Conservation (phyloP, 177 flowering plant species). For the Vitis hybrid region DNA sequence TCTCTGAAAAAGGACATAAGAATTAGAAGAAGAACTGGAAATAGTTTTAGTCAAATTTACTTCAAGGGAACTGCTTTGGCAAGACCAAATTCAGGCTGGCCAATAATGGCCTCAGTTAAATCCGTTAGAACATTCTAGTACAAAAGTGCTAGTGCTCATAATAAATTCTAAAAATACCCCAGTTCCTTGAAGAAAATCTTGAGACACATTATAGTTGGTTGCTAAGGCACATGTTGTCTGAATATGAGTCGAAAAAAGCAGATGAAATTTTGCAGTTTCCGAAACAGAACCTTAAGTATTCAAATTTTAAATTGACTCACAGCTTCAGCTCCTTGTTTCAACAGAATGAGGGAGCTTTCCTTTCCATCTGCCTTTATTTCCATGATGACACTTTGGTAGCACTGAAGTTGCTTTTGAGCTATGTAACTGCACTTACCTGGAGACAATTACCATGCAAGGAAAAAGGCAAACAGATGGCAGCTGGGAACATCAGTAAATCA, state of each 20-base stretch:
- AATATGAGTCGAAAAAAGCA: background rate
- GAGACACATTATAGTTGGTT: background rate
- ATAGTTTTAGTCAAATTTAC: background rate
- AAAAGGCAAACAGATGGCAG: background rate
- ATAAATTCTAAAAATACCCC: too few species aligned
- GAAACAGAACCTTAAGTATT: background rate
- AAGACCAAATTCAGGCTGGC: too few species aligned
- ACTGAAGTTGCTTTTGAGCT: background rate
- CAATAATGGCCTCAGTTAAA: too few species aligned
- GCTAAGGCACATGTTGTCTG: background rate
- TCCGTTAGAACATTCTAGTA: too few species aligned
- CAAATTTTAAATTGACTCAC: constrained; percentile 43
- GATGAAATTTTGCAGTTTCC: background rate
- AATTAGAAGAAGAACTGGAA: background rate
- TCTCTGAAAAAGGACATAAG: constrained; percentile 44
- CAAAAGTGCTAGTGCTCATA: too few species aligned
- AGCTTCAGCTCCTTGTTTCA: constrained; percentile 99
- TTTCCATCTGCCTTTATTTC: constrained; percentile 36
- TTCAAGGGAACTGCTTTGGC: too few species aligned
- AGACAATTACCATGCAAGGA: background rate
- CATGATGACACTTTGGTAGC: constrained; percentile 27
- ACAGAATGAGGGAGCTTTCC: constrained; percentile 48
- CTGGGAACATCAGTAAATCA: background rate
- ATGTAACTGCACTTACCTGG: constrained; percentile 3
- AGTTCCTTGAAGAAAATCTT: background rate